A percentile compares a stretch with the other conserved stretches of the same genome.
Evolutionary conservation across 1,284 basidiomycete genomes (phyloP).

Genomic region (Gomphus sp.): DNA sequence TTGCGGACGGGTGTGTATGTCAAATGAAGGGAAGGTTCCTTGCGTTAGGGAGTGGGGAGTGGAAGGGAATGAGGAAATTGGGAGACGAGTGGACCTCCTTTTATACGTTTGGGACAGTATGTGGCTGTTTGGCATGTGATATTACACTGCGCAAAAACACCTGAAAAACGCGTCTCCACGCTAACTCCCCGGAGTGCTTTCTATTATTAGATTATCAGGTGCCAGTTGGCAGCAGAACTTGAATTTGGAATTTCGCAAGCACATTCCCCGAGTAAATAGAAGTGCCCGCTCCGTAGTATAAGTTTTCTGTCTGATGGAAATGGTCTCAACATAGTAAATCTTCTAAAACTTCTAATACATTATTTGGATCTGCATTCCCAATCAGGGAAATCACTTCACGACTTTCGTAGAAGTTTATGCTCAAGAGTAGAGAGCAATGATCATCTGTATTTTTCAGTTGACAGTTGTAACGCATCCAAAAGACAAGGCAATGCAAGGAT

Average conservation of each 20-base stretch:
- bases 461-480: not conserved
- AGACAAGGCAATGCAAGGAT: not conserved
- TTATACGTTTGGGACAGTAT: not conserved
- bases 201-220: too few species aligned
- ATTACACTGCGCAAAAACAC: not conserved
- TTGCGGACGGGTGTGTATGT: not conserved
- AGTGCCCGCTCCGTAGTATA: too few species aligned
- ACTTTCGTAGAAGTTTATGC: too few species aligned
- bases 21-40: constrained; percentile 5
- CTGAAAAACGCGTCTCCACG: not conserved
- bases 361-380: too few species aligned
- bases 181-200: not conserved
- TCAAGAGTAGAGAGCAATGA: too few species aligned
- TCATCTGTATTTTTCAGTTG: not conserved
- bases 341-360: too few species aligned
- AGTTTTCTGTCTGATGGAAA: too few species aligned
- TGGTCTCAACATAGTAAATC: too few species aligned
- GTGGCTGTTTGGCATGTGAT: not conserved
- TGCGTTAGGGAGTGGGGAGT: not conserved
- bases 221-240: too few species aligned
- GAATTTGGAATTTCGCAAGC: too few species aligned
- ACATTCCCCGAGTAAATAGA: too few species aligned
- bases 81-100: not conserved
- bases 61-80: not conserved
- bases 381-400: too few species aligned